phyloP scores from a whole-genome alignment of 2,329 filamentous ascomycete genomes.

The Colletotrichum australisinense region DNA sequence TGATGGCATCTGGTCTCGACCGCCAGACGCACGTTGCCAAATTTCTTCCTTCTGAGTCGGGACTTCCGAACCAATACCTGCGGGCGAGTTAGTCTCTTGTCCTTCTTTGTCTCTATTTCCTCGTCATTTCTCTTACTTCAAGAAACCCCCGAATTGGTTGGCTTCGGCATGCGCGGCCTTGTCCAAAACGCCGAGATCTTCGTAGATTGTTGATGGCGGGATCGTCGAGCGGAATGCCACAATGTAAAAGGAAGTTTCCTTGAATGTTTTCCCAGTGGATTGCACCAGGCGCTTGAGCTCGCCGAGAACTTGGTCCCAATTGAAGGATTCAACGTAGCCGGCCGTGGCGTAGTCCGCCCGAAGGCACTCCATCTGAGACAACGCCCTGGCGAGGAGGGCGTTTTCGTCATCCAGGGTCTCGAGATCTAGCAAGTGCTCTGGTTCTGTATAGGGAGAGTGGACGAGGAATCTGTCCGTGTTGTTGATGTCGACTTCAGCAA shows the following conservation, averaged over 20 bases:
- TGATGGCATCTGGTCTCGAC: conserved; percentile 67
- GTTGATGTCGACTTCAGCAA: conserved; percentile 21
- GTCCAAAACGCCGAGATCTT: conserved; percentile 78
- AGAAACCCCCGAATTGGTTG: conserved; percentile 79
- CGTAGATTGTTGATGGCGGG: conserved; percentile 69
- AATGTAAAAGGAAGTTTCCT: conserved; percentile 78
- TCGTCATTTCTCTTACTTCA: conserved; percentile 66
- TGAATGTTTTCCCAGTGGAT: conserved; percentile 66
- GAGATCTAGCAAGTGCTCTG: conserved; percentile 79
- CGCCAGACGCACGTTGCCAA: conserved; percentile 83
- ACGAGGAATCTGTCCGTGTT: conserved; percentile 58
- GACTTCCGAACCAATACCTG: conserved; percentile 88
- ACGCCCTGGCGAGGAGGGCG: conserved; percentile 76
- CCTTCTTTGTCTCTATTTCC: conserved; percentile 9
- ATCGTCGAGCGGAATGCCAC: conserved; percentile 86
- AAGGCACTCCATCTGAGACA: conserved; percentile 72
- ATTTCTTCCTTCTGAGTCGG: conserved; percentile 77
- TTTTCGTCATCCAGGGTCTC: conserved; percentile 72
- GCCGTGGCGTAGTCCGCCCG: conserved; percentile 81
- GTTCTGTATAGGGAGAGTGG: conserved; percentile 80
- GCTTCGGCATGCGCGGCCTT: conserved; percentile 85
- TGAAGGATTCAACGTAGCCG: conserved; percentile 79
- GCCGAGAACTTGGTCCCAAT: conserved; percentile 75
- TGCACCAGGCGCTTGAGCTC: conserved; percentile 64
- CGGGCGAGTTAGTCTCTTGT: conserved; percentile 32